phyloP scores from a whole-genome alignment of 495 filamentous ascomycete genomes.

The Choiromyces venosus region DNA sequence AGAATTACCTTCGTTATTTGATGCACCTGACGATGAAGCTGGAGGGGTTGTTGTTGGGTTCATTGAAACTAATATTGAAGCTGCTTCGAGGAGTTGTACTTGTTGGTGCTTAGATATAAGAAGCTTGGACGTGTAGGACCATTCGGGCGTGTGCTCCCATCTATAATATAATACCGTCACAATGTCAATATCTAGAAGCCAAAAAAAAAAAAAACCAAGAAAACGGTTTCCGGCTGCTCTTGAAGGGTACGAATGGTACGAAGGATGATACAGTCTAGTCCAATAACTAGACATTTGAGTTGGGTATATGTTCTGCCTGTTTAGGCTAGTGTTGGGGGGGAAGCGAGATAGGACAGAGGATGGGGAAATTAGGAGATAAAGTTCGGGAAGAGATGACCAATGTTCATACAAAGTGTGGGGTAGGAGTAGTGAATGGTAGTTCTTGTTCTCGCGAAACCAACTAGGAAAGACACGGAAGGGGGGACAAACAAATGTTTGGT shows the following conservation, averaged over 20 bases:
- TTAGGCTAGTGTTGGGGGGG: constrained; percentile 13
- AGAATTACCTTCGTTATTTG: constrained; percentile 35
- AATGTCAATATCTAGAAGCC: not conserved
- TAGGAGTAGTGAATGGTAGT: constrained; percentile 47
- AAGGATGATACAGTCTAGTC: constrained; percentile 10
- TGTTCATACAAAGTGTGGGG: constrained; percentile 43
- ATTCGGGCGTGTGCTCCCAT: constrained; percentile 99
- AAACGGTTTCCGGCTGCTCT: not conserved
- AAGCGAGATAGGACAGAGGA: constrained; percentile 40
- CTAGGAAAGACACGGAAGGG: constrained; percentile 42
- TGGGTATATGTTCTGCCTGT: constrained; percentile 18
- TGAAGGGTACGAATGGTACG: not conserved
- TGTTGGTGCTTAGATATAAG: constrained; percentile 99
- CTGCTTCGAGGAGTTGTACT: constrained; percentile 93
- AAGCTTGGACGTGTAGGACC: constrained; percentile 94
- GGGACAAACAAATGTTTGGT: constrained; percentile 99
- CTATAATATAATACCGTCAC: constrained; percentile 47
- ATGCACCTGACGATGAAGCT: constrained; percentile 49
- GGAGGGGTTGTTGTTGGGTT: constrained; percentile 56
- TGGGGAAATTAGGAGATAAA: constrained; percentile 41
- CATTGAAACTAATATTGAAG: constrained; percentile 90
- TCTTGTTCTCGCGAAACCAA: constrained; percentile 38
- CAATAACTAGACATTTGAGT: constrained; percentile 23
- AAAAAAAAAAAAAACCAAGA: not conserved
- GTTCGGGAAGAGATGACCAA: constrained; percentile 39